These are phyloP conservation scores for Colletotrichum musae DNA, from an alignment of 2,329 filamentous ascomycete species.

Conservation along the genomic window DNA sequence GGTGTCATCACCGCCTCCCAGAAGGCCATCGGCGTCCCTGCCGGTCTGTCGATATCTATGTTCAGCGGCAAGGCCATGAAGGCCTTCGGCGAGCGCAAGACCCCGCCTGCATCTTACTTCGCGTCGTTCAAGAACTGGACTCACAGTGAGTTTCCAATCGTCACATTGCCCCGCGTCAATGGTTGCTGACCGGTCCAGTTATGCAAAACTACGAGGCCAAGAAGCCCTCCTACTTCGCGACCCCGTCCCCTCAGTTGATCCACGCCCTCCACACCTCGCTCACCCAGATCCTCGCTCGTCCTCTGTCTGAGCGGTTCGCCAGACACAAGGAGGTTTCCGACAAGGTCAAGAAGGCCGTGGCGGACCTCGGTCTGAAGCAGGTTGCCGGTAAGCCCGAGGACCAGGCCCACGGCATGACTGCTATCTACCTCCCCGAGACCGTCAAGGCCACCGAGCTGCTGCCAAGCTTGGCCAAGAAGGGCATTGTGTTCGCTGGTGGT, in stretches of 20 bases:
- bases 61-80: constrained; percentile 91
- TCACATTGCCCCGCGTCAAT: background rate
- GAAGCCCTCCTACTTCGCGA: constrained; percentile 98
- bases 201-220: constrained; percentile 99
- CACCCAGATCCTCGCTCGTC: constrained; percentile 85
- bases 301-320: constrained; percentile 86
- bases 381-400: constrained; percentile 88
- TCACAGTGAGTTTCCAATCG: constrained; percentile 73
- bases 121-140: constrained; percentile 98
- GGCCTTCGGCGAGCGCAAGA: constrained; percentile 83
- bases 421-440: constrained; percentile 92
- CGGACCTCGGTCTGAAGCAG: constrained; percentile 87
- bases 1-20: constrained; percentile 94
- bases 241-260: constrained; percentile 93
- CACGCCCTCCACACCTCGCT: constrained; percentile 93
- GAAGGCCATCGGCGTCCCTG: constrained; percentile 96
- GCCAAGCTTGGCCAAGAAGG: constrained; percentile 86
- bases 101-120: constrained; percentile 89
- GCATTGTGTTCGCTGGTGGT: constrained; percentile 94
- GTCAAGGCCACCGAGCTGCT: constrained; percentile 86
- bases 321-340: constrained; percentile 85
- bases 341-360: constrained; percentile 87
- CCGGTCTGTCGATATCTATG: constrained; percentile 94
- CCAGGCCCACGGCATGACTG: constrained; percentile 98
- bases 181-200: constrained; percentile 64